Percentiles rank a stretch among this genome's conserved stretches.
Evolutionary conservation across 306 rosid species (phyloP).

Genomic region (Lithocarpus polystachyus): DNA sequence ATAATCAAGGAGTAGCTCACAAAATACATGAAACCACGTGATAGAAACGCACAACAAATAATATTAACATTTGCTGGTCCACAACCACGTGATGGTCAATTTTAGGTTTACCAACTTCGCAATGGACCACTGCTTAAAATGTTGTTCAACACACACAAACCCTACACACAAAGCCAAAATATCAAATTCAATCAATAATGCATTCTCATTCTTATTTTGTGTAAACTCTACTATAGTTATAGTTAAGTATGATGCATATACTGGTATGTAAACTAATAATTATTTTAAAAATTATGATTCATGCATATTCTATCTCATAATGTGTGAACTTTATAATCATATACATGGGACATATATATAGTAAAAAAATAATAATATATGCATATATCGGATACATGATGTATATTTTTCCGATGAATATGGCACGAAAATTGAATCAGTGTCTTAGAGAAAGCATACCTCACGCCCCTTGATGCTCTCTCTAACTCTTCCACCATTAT

Average conservation of each 20-base stretch:
- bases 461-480: constrained; percentile 38
- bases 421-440: not conserved
- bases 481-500: constrained; percentile 10
- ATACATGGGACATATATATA: too few relatives aligned
- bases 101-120: not conserved
- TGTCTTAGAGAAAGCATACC: constrained; percentile 36
- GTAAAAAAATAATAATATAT: too few relatives aligned
- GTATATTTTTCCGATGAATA: not conserved
- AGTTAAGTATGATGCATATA: too few relatives aligned
- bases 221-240: too few relatives aligned
- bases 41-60: not conserved
- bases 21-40: not conserved
- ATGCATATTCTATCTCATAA: too few relatives aligned
- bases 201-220: too few relatives aligned
- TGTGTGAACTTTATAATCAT: too few relatives aligned
- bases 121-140: not conserved
- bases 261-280: too few relatives aligned
- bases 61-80: not conserved
- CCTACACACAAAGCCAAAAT: not conserved
- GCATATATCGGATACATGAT: too few relatives aligned
- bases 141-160: not conserved
- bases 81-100: not conserved
- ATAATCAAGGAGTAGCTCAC: not conserved
- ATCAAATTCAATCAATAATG: not conserved
- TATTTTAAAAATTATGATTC: too few relatives aligned